phyloP scores from a whole-genome alignment of 441 rosid species.

The Daphne laureola region DNA sequence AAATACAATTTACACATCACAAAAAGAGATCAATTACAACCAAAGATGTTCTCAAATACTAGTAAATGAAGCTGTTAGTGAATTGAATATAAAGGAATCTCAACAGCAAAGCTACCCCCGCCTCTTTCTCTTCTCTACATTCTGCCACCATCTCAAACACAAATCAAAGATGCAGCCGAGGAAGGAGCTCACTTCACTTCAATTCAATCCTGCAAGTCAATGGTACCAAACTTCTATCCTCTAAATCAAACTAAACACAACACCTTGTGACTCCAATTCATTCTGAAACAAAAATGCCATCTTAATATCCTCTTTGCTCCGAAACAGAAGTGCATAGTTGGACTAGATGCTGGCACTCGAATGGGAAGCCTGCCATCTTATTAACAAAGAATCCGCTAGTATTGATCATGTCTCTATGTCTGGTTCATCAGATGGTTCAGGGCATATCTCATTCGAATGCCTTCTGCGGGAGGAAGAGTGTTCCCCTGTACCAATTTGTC shows the following conservation, averaged over 20 bases:
- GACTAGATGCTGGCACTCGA: constrained; percentile 20
- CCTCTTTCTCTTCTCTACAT: constrained; percentile 8
- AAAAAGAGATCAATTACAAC: constrained; percentile 24
- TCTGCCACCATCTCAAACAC: constrained; percentile 10
- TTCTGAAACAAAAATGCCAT: background rate
- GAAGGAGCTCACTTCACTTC: no score
- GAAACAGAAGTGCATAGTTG: constrained; percentile 18
- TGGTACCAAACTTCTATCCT: constrained; percentile 2
- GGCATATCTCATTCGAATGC: constrained; percentile 72
- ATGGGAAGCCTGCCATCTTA: constrained; percentile 49
- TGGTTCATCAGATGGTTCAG: constrained; percentile 45
- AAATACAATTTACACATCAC: constrained; percentile 27
- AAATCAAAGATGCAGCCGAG: constrained; percentile 1
- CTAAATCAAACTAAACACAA: constrained; percentile 1
- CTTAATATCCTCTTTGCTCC: constrained; percentile 16
- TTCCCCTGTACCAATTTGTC: constrained; percentile 42
- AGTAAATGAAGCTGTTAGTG: constrained; percentile 26
- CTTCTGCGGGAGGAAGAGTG: constrained; percentile 64
- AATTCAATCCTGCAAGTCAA: constrained; percentile 6
- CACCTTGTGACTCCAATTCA: background rate
- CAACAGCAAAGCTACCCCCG: constrained; percentile 9
- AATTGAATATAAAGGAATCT: constrained; percentile 8
- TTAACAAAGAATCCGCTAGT: constrained; percentile 53
- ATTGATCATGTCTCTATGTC: constrained; percentile 44
- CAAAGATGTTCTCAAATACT: constrained; percentile 16